Evolutionary conservation across 2,329 filamentous ascomycete species (phyloP).

Genomic region (Bimuria novae-zelandiae): DNA sequence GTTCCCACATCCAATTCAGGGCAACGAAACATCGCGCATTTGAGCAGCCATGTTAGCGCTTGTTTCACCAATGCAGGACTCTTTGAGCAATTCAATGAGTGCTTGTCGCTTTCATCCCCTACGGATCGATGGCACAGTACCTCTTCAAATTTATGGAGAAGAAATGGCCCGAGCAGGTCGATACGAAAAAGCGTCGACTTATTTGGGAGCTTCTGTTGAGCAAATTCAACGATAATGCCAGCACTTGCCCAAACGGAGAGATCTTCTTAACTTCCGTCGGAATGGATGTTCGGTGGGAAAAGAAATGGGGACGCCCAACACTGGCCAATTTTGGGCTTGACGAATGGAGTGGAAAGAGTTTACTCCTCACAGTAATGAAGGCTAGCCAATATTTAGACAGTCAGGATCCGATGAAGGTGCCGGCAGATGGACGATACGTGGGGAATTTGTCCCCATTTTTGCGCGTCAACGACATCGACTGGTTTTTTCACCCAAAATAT

Average conservation of each 20-base stretch:
- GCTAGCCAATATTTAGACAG: background rate
- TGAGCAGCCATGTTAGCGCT: background rate
- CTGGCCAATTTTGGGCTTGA: background rate
- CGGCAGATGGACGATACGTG: too few species aligned
- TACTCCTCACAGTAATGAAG: background rate
- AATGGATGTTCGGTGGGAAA: too few species aligned
- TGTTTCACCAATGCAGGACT: background rate
- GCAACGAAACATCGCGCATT: background rate
- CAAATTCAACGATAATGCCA: too few species aligned
- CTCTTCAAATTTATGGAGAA: background rate
- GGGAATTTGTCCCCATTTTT: too few species aligned
- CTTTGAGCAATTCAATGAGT: background rate
- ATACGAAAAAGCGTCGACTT: too few species aligned
- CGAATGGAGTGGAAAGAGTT: background rate
- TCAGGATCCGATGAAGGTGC: background rate
- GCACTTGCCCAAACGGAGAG: too few species aligned
- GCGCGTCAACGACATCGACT: background rate
- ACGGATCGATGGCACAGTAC: background rate
- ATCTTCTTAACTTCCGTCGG: too few species aligned
- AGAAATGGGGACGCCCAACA: background rate
- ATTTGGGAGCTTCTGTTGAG: too few species aligned
- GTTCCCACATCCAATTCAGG: background rate
- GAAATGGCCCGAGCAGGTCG: too few species aligned
- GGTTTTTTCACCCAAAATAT: background rate
- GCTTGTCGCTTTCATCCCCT: background rate